These are phyloP conservation scores for Bathelium albidoporum DNA, from an alignment of 495 filamentous ascomycete genomes.

Conservation along the genomic window DNA sequence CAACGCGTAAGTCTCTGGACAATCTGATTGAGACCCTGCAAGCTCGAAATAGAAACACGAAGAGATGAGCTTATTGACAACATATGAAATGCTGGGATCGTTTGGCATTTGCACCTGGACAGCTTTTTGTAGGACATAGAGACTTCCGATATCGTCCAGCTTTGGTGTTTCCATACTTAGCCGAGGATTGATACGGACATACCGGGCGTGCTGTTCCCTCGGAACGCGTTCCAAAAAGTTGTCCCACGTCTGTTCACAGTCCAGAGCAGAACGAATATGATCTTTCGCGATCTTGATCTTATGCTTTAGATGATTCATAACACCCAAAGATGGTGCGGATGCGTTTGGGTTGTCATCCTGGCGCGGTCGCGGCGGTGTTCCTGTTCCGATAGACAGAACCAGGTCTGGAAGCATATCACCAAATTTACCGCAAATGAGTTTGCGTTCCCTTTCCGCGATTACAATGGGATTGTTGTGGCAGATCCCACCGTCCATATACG, in stretches of 20 bases:
- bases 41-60: neutral
- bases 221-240: neutral
- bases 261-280: neutral
- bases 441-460: conserved; percentile 38
- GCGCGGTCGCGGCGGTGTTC: neutral
- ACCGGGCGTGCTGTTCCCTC: neutral
- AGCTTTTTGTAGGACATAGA: neutral
- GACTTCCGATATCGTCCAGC: neutral
- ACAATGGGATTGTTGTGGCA: conserved; percentile 40
- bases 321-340: neutral
- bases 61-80: neutral
- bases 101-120: neutral
- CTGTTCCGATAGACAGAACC: conserved; percentile 39
- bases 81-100: neutral
- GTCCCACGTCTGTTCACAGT: neutral
- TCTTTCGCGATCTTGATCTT: neutral
- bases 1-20: neutral
- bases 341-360: neutral
- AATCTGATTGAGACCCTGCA: neutral
- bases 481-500: conserved; percentile 38
- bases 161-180: neutral
- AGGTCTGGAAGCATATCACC: conserved; percentile 34
- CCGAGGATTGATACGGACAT: neutral
- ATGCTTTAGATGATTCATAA: neutral
- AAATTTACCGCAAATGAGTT: conserved; percentile 39